Base-by-base conservation (phyloP, 2,329 filamentous ascomycete species). In the Fusarium citri region DNA sequence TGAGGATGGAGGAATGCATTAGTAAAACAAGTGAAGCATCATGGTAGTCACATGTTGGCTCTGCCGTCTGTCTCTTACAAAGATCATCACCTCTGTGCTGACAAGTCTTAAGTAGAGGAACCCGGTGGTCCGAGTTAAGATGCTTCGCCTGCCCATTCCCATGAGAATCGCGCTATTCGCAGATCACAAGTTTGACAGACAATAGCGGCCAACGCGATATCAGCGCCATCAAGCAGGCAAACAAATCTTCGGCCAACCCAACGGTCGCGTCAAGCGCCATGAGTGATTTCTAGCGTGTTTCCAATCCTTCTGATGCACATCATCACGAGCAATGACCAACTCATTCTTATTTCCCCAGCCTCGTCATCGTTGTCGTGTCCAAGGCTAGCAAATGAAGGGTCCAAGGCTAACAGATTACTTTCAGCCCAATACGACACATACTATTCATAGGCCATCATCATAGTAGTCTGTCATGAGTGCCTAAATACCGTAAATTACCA, bases 291-390 rank as follows among this genome's bases (percentile, higher is more conserved):
- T 68, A 68, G 62, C 66, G 56, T 46, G 66, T 58, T 66, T 67
- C 43, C 40, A 47, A 26, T 43, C 31, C 55, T 67, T 66, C 66
- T 64, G 40, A 64, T 64, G 66, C 67, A 70, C 62, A 70, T 64
- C 62, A 69, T 66, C 26, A 31, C 25, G n/a, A 63, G 63, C 51
- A 54, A 63, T 55, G 43, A 20, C 65, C 59, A 50, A 28, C 40
- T 50, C 42, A 58, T 54, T 37, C 37, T 53, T 56, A 53, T 63
- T 70, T 63, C 66, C 66, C 66, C 66, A 55, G 37, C 42, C 43
- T 66, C 40, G 37, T 60, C 47, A 41, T 41, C 18, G n/a, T 20
- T 49, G 37, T 68, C n/a, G 14, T 49, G 16, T 16, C 46, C 53
- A 56, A 59, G 25, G n/a, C 28, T 49, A 30, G 40, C 22, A 18